Percentiles rank a stretch among this genome's conserved stretches.
Conservation (phyloP, 2,329 filamentous ascomycete genomes). For the Pseudogymnoascus pannorum region DNA sequence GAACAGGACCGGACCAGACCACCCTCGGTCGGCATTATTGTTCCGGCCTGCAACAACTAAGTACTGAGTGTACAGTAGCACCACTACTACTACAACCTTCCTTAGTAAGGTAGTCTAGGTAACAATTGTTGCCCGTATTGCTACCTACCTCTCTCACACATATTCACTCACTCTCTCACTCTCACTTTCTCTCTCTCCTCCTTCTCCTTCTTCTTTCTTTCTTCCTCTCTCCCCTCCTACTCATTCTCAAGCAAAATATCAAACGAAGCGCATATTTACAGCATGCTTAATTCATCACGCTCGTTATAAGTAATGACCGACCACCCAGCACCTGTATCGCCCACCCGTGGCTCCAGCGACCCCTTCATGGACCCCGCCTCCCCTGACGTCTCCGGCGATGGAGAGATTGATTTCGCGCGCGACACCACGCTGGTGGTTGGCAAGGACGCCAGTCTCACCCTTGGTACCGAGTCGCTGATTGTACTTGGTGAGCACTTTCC, state of each 20-base stretch:
- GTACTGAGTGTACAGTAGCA: no score
- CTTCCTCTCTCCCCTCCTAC: background rate
- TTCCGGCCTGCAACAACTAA: background rate
- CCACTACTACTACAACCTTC: background rate
- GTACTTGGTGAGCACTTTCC: slow-evolving; percentile 43
- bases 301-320: slow-evolving; percentile 7
- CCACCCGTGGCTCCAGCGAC: slow-evolving; percentile 20
- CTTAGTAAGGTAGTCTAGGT: background rate
- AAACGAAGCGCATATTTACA: background rate
- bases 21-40: background rate
- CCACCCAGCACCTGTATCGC: background rate
- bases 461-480: slow-evolving; percentile 53
- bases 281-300: background rate
- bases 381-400: slow-evolving; percentile 27
- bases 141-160: background rate
- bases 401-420: slow-evolving; percentile 29
- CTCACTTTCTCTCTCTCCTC: background rate
- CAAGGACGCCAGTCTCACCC: slow-evolving; percentile 50
- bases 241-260: background rate
- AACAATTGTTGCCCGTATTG: background rate
- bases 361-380: slow-evolving; percentile 32
- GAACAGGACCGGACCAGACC: background rate
- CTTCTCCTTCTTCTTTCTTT: background rate
- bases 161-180: background rate
- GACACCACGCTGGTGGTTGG: slow-evolving; percentile 46